Conservation (phyloP, 768 basidiomycete genomes). For the Mycena amicta region DNA sequence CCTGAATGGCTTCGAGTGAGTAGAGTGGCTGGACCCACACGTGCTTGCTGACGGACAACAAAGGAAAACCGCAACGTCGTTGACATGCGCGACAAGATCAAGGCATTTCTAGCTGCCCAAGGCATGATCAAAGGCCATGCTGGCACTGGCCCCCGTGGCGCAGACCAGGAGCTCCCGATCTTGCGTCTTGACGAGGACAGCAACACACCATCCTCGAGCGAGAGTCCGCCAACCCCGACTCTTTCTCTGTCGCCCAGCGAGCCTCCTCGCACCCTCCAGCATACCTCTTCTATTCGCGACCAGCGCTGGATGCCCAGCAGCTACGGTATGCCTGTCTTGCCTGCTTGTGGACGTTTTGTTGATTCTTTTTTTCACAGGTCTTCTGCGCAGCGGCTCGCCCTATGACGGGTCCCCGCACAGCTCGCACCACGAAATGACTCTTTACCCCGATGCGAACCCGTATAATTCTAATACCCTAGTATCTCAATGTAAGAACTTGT, state of each 20-base stretch:
- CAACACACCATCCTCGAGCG: slow-evolving; percentile 41
- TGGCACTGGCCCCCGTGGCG: slow-evolving; percentile 60
- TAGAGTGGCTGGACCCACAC: slow-evolving; percentile 19
- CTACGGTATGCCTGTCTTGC: background rate
- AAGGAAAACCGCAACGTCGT: slow-evolving; percentile 73
- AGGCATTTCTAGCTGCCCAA: slow-evolving; percentile 74
- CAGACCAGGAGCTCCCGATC: slow-evolving; percentile 59
- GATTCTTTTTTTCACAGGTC: background rate
- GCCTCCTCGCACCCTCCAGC: slow-evolving; percentile 15
- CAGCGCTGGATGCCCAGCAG: slow-evolving; percentile 9
- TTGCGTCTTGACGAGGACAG: slow-evolving; percentile 51
- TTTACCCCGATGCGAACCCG: slow-evolving; percentile 3
- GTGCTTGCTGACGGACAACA: slow-evolving; percentile 8
- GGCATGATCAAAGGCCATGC: slow-evolving; percentile 92
- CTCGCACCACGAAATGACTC: slow-evolving; percentile 18
- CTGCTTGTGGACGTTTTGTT: background rate
- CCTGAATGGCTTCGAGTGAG: slow-evolving; percentile 84
- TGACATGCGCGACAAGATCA: slow-evolving; percentile 76
- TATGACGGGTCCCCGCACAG: slow-evolving; percentile 6
- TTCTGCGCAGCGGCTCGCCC: slow-evolving; percentile 17
- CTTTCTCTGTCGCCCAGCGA: slow-evolving; percentile 20
- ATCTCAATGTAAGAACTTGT: slow-evolving; percentile 75
- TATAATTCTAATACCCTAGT: slow-evolving; percentile 40
- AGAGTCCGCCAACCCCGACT: slow-evolving; percentile 44
- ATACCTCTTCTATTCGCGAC: slow-evolving; percentile 26